Evolutionary conservation across 2,329 filamentous ascomycete genomes (phyloP).

Genomic region (Seiridium unicorne): DNA sequence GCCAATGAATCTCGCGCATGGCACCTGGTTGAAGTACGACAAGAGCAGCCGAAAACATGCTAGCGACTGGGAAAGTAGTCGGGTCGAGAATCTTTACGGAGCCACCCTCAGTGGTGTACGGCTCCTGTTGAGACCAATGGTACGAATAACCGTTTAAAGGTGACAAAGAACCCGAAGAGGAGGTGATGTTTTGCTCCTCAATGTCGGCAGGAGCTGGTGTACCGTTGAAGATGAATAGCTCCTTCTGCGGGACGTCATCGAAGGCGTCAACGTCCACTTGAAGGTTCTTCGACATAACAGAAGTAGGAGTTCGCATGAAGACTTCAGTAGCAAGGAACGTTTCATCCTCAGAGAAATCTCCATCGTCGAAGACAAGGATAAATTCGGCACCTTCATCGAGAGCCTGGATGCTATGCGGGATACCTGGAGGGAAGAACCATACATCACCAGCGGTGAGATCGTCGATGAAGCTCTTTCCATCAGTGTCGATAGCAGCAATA

Average conservation of each 20-base stretch:
- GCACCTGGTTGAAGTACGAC: slow-evolving; percentile 60
- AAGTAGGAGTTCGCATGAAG: slow-evolving; percentile 47
- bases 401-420: slow-evolving; percentile 53
- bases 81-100: slow-evolving; percentile 60
- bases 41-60: slow-evolving; percentile 53
- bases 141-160: slow-evolving; percentile 42
- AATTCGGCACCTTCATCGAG: slow-evolving; percentile 57
- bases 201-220: slow-evolving; percentile 44
- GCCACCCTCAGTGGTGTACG: slow-evolving; percentile 52
- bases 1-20: slow-evolving; percentile 65
- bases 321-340: slow-evolving; percentile 58
- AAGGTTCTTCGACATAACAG: slow-evolving; percentile 56
- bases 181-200: slow-evolving; percentile 44
- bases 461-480: slow-evolving; percentile 46
- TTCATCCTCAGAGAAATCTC: slow-evolving; percentile 56
- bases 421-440: slow-evolving; percentile 51
- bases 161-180: slow-evolving; percentile 39
- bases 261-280: slow-evolving; percentile 45
- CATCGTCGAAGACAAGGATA: slow-evolving; percentile 59
- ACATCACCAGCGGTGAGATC: slow-evolving; percentile 50
- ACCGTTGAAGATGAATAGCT: slow-evolving; percentile 53
- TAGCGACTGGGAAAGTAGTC: slow-evolving; percentile 54
- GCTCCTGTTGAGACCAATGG: slow-evolving; percentile 49
- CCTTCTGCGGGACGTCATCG: slow-evolving; percentile 41
- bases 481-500: slow-evolving; percentile 49